These are phyloP conservation scores for Meripilus lineatus DNA, from an alignment of 1,284 basidiomycete genomes.

Conservation along the genomic window DNA sequence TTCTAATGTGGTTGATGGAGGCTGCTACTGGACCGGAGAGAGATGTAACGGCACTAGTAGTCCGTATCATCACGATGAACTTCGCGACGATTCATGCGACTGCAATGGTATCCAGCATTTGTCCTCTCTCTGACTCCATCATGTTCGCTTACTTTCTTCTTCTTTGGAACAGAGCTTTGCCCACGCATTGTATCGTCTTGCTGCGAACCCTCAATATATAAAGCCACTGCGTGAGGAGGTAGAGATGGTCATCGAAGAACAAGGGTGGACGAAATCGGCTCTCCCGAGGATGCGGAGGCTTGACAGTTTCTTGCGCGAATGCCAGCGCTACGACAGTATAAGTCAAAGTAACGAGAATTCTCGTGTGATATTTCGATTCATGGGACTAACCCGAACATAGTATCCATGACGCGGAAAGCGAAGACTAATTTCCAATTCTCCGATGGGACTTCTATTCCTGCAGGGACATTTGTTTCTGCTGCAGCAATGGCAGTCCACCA, in stretches of 20 bases:
- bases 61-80: not conserved
- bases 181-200: conserved; percentile 32
- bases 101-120: conserved; percentile 3
- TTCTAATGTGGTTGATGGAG: conserved; percentile 7
- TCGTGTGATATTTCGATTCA: not conserved
- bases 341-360: conserved; percentile 16
- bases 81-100: conserved; percentile 9
- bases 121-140: conserved; percentile 3
- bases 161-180: conserved; percentile 24
- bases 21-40: conserved; percentile 5
- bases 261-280: conserved; percentile 41
- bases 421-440: not conserved
- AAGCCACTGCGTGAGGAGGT: conserved; percentile 40
- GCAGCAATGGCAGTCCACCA: not conserved
- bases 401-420: not conserved
- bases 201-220: conserved; percentile 33
- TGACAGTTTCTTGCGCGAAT: conserved; percentile 45
- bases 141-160: not conserved
- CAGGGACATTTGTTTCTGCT: not conserved
- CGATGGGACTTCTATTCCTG: not conserved
- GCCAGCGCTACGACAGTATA: conserved; percentile 29
- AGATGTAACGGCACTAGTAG: conserved; percentile 10
- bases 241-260: conserved; percentile 27
- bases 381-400: not conserved
- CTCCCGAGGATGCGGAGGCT: conserved; percentile 37